A percentile compares a stretch with the other conserved stretches of the same genome.
These are phyloP conservation scores for Kodamaea plutei DNA, from an alignment of 1,139 yeast genomes.

Conservation along the genomic window DNA sequence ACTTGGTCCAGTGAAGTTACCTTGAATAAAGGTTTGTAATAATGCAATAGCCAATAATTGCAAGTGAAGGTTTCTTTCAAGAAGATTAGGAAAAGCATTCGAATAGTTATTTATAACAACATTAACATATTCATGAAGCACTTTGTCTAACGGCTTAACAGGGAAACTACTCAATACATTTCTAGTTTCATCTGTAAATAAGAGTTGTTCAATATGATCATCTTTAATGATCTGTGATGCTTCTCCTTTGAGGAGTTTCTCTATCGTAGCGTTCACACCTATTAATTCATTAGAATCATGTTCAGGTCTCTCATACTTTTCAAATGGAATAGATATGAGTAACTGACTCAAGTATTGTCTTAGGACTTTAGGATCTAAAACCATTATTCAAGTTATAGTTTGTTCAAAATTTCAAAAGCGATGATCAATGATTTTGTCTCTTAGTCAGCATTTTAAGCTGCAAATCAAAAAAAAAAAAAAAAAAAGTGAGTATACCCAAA, in stretches of 20 bases:
- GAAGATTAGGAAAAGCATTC: constrained; percentile 11
- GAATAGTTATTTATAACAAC: constrained; percentile 12
- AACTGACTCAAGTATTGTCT: constrained; percentile 23
- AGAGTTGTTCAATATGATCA: constrained; percentile 8
- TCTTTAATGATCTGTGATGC: constrained; percentile 20
- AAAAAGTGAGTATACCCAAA: too few species aligned
- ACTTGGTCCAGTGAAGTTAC: constrained; percentile 83
- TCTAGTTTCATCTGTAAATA: constrained; percentile 6
- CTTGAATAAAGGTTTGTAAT: constrained; percentile 67
- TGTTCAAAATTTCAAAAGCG: too few species aligned
- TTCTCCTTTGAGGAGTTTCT: constrained; percentile 23
- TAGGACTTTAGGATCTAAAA: constrained; percentile 8
- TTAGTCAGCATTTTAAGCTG: constrained; percentile 3
- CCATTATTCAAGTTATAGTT: constrained; percentile 3
- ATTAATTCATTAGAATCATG: constrained; percentile 6
- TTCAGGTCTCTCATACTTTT: constrained; percentile 15
- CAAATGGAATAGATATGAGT: constrained; percentile 22
- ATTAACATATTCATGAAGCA: constrained; percentile 19
- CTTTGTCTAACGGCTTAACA: constrained; percentile 14
- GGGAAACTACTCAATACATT: constrained; percentile 15
- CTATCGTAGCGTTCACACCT: constrained; percentile 12
- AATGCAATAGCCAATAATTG: constrained; percentile 51
- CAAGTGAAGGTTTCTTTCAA: constrained; percentile 19
- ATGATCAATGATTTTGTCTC: too few species aligned
- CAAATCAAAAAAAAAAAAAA: constrained; percentile 2